phyloP scores from a whole-genome alignment of 2,329 filamentous ascomycete species.

The Penicillium italicum region DNA sequence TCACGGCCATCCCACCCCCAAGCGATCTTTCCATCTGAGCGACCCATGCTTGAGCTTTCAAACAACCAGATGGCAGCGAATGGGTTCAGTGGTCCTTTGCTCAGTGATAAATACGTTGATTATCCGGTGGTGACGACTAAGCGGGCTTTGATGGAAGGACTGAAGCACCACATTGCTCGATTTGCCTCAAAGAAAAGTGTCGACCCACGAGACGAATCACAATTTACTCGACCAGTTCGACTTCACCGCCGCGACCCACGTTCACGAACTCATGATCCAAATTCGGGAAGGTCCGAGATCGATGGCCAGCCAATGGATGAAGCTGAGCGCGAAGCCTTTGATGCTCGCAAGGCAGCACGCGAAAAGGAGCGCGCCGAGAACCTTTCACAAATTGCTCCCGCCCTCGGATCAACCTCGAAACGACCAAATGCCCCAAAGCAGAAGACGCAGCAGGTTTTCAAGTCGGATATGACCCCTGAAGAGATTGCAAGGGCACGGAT shows the following conservation, averaged over 20 bases:
- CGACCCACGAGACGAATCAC: conserved; percentile 69
- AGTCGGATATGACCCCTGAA: conserved; percentile 71
- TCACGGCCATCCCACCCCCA: conserved; percentile 22
- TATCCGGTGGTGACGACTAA: conserved; percentile 80
- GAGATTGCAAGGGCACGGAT: conserved; percentile 62
- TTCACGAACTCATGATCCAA: conserved; percentile 54
- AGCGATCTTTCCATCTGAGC: conserved; percentile 20
- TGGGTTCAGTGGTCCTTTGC: conserved; percentile 42
- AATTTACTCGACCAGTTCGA: conserved; percentile 84
- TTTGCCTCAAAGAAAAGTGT: conserved; percentile 63
- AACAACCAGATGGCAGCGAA: conserved; percentile 37
- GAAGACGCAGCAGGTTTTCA: conserved; percentile 81
- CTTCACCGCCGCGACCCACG: conserved; percentile 85
- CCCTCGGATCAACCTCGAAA: conserved; percentile 64
- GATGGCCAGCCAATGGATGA: conserved; percentile 59
- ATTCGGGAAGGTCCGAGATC: conserved; percentile 44
- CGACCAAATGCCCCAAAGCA: conserved; percentile 66
- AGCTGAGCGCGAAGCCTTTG: conserved; percentile 57
- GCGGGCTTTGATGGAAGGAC: conserved; percentile 69
- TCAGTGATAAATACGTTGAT: conserved; percentile 47
- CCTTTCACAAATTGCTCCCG: conserved; percentile 87
- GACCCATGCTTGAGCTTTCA: conserved; percentile 18
- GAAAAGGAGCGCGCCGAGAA: conserved; percentile 84
- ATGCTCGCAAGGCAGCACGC: conserved; percentile 65
- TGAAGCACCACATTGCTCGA: conserved; percentile 84